Percentiles rank a stretch among this genome's conserved stretches.
These are phyloP conservation scores for Bombardia bombarda DNA, from an alignment of 495 filamentous ascomycete genomes.

Conservation along the genomic window DNA sequence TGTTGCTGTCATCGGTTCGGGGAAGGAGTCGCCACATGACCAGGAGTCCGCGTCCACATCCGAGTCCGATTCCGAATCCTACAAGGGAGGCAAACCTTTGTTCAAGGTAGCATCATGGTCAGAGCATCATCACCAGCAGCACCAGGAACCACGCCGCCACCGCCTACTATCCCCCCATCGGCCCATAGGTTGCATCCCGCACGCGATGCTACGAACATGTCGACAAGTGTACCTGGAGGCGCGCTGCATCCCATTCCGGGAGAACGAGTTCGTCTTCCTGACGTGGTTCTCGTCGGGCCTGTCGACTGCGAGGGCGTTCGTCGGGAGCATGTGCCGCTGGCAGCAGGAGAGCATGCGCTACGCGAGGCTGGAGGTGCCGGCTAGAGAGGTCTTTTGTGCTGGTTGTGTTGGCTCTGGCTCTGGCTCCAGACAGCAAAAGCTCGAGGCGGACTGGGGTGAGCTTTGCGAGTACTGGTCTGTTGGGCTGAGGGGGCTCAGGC, in stretches of 20 bases:
- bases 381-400: conserved; percentile 12
- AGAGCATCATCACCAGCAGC: not conserved
- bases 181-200: conserved; percentile 21
- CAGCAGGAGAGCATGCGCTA: conserved; percentile 27
- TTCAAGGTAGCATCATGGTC: no score
- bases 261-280: conserved; percentile 31
- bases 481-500: conserved; percentile 19
- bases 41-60: no score
- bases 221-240: conserved; percentile 26
- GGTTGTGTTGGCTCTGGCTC: no score
- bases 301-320: conserved; percentile 19
- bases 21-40: no score
- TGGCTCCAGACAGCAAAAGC: no score
- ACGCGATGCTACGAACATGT: conserved; percentile 20
- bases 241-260: conserved; percentile 22
- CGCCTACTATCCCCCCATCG: conserved; percentile 22
- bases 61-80: no score
- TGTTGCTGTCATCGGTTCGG: no score
- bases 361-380: conserved; percentile 20
- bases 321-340: conserved; percentile 18
- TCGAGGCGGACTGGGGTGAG: conserved; percentile 18
- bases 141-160: not conserved
- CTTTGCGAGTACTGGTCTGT: conserved; percentile 20
- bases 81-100: no score
- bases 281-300: conserved; percentile 28